A percentile compares a stretch with the other conserved stretches of the same genome.
Evolutionary conservation across 805 yeast species (phyloP).

Genomic region (Candida sakaeoensis): DNA sequence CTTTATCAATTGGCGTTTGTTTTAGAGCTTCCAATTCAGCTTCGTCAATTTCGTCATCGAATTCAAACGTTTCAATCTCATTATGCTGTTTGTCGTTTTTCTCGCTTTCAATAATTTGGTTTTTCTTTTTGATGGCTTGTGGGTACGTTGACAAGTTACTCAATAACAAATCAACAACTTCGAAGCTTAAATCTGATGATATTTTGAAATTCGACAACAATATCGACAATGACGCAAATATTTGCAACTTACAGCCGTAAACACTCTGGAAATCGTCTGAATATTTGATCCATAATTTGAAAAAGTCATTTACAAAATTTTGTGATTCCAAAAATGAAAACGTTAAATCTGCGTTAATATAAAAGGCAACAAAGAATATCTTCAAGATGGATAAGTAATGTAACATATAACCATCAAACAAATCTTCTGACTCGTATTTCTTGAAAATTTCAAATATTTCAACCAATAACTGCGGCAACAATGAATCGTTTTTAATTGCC

Average conservation of each 20-base stretch:
- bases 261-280: constrained; percentile 48
- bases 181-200: constrained; percentile 34
- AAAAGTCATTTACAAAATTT: constrained; percentile 34
- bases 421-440: constrained; percentile 31
- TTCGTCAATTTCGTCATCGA: constrained; percentile 54
- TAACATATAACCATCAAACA: constrained; percentile 44
- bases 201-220: constrained; percentile 28
- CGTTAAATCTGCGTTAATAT: constrained; percentile 36
- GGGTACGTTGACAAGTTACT: constrained; percentile 44
- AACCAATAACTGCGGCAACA: constrained; percentile 28
- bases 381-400: constrained; percentile 40
- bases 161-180: constrained; percentile 37
- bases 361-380: constrained; percentile 38
- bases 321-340: constrained; percentile 35
- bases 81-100: constrained; percentile 25
- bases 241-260: constrained; percentile 53
- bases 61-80: constrained; percentile 28
- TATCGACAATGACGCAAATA: constrained; percentile 42
- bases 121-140: constrained; percentile 44
- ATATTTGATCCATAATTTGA: constrained; percentile 47
- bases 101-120: constrained; percentile 41
- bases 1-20: constrained; percentile 71
- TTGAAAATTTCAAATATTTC: constrained; percentile 37
- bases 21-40: constrained; percentile 80
- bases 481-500: constrained; percentile 27